Conservation (phyloP, 495 filamentous ascomycete species). For the Hypoxylon cercidicola region DNA sequence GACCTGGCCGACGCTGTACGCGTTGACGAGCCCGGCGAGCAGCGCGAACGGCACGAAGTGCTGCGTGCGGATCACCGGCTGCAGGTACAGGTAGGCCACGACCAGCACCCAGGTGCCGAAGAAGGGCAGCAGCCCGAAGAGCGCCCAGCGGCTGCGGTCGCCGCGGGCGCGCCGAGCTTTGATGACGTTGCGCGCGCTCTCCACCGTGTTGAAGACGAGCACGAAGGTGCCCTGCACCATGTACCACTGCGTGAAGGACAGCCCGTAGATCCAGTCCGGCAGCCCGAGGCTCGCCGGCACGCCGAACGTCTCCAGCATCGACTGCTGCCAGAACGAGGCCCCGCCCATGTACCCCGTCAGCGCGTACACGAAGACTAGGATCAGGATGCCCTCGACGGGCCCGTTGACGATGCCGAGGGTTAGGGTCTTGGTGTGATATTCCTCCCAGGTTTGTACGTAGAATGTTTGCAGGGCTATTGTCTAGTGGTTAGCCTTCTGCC, state of each 20-base stretch:
- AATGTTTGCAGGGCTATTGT: constrained; percentile 80
- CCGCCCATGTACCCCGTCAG: constrained; percentile 86
- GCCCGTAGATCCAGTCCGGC: constrained; percentile 73
- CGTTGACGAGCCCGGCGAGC: constrained; percentile 88
- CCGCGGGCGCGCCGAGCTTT: constrained; percentile 76
- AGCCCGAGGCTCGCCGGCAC: constrained; percentile 71
- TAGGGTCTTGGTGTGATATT: constrained; percentile 96
- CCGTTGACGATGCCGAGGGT: constrained; percentile 93
- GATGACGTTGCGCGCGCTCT: constrained; percentile 83
- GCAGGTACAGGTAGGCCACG: constrained; percentile 79
- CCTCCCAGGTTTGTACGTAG: constrained; percentile 99
- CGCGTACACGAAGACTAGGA: constrained; percentile 83
- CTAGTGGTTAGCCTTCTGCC: constrained; percentile 36
- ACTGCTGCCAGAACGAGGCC: constrained; percentile 90
- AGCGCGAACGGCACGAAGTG: constrained; percentile 89
- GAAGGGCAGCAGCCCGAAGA: constrained; percentile 85
- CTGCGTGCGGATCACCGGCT: constrained; percentile 81
- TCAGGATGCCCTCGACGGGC: constrained; percentile 93
- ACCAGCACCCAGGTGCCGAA: constrained; percentile 78
- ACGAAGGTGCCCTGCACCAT: constrained; percentile 89
- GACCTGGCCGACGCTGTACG: constrained; percentile 93
- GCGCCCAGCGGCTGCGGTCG: constrained; percentile 73
- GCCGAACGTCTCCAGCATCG: constrained; percentile 77
- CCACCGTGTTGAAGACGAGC: constrained; percentile 82
- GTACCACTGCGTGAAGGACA: constrained; percentile 91